A percentile compares a stretch with the other conserved stretches of the same genome.
Conservation (phyloP, 208 protist species). For the Leishmania turanica region DNA sequence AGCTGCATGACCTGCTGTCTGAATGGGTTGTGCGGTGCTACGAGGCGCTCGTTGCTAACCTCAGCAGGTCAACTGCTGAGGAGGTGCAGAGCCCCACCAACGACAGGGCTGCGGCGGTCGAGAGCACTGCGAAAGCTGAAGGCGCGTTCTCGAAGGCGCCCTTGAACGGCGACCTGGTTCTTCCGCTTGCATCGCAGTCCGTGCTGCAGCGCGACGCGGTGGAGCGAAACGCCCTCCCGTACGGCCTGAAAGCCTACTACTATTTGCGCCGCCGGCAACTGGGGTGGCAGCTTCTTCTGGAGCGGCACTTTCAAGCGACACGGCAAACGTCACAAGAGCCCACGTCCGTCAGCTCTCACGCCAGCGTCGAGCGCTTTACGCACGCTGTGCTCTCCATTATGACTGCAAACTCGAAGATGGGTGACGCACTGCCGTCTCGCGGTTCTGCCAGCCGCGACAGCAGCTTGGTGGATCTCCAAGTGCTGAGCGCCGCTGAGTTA, state of each 20-base stretch:
- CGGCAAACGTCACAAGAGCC: neutral
- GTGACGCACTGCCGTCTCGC: neutral
- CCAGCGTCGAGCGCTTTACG: neutral
- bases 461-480: neutral
- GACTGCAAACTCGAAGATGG: neutral
- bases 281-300: slow-evolving; percentile 23
- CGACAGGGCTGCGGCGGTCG: neutral
- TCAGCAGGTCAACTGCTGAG: neutral
- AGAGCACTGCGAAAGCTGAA: slow-evolving; percentile 3
- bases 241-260: slow-evolving; percentile 35
- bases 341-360: neutral
- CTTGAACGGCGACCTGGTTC: neutral
- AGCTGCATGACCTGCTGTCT: slow-evolving; percentile 20
- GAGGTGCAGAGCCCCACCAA: neutral
- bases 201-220: neutral
- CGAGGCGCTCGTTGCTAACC: slow-evolving; percentile 16
- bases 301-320: slow-evolving; percentile 8
- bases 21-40: slow-evolving; percentile 26
- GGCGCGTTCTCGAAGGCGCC: neutral
- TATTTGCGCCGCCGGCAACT: slow-evolving; percentile 29
- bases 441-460: neutral
- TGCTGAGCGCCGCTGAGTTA: neutral
- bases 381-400: slow-evolving; percentile 13
- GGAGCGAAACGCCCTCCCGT: slow-evolving; percentile 10
- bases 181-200: slow-evolving; percentile 6